phyloP scores from a whole-genome alignment of 345 rosid genomes.

The Draba incana region DNA sequence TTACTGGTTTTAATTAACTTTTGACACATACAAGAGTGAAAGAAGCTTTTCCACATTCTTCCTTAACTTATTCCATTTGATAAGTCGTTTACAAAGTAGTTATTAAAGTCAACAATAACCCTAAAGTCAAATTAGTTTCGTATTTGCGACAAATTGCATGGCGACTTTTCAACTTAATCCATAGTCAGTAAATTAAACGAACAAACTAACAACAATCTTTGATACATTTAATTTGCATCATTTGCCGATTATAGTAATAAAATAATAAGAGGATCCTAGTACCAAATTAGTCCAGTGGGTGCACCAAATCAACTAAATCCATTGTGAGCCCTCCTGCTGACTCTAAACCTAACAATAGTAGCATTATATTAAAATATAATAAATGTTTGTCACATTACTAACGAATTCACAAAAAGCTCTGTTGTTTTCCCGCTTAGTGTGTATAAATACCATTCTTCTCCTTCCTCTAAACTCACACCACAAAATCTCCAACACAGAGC shows the following conservation, averaged over 20 bases:
- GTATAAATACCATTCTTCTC: constrained; percentile 34
- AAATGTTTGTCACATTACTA: constrained; percentile 17
- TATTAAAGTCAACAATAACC: constrained; percentile 9
- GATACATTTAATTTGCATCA: background rate
- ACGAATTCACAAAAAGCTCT: constrained; percentile 35
- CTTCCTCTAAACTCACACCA: constrained; percentile 31
- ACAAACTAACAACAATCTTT: constrained; percentile 12
- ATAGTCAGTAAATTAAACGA: background rate
- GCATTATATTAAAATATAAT: constrained; percentile 21
- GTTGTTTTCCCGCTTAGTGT: constrained; percentile 31
- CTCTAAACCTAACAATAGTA: too few species aligned
- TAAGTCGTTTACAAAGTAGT: background rate
- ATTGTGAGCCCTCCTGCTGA: too few species aligned
- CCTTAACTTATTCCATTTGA: too few species aligned
- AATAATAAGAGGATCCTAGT: constrained; percentile 31
- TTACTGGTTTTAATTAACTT: too few species aligned
- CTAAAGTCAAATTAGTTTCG: background rate
- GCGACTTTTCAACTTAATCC: constrained; percentile 8
- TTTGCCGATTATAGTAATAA: constrained; percentile 4
- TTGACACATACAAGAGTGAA: background rate
- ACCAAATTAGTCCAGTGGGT: constrained; percentile 42
- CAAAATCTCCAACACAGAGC: constrained; percentile 20
- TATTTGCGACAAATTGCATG: background rate
- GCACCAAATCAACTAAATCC: constrained; percentile 44
- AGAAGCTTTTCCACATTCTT: background rate